These are phyloP conservation scores for Exophiala aquamarina DNA, from an alignment of 2,329 filamentous ascomycete genomes.

Conservation along the genomic window DNA sequence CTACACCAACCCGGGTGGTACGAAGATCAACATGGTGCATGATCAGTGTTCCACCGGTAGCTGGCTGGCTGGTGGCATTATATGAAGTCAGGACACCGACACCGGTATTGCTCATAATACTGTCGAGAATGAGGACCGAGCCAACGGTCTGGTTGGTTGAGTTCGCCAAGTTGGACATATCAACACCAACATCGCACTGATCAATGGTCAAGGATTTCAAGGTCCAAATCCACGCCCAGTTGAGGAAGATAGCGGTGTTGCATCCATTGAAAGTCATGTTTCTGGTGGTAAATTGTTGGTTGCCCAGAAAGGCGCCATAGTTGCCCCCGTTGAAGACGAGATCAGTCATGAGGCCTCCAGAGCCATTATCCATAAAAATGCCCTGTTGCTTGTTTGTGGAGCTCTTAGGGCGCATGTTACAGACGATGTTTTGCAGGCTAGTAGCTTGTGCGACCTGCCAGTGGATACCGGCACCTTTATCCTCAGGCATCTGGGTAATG, in stretches of 20 bases:
- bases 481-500: constrained; percentile 61
- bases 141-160: constrained; percentile 72
- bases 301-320: constrained; percentile 76
- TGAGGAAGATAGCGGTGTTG: constrained; percentile 81
- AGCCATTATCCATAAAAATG: constrained; percentile 80
- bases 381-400: constrained; percentile 70
- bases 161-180: constrained; percentile 65
- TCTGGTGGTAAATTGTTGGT: constrained; percentile 83
- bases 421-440: constrained; percentile 75
- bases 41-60: constrained; percentile 77
- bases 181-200: constrained; percentile 71
- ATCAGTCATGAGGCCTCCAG: constrained; percentile 80
- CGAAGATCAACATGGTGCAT: constrained; percentile 87
- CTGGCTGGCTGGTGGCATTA: constrained; percentile 58
- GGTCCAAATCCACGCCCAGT: constrained; percentile 89
- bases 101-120: constrained; percentile 71
- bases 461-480: constrained; percentile 68
- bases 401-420: constrained; percentile 72
- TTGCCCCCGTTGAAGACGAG: constrained; percentile 80
- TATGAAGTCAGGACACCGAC: constrained; percentile 78
- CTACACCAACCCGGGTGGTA: constrained; percentile 67
- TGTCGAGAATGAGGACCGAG: constrained; percentile 81
- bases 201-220: constrained; percentile 75
- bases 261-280: constrained; percentile 81
- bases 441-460: constrained; percentile 87